A percentile compares a stretch with the other conserved stretches of the same genome.
Evolutionary conservation across 2,329 filamentous ascomycete species (phyloP).

Genomic region (Polytolypa hystricis): DNA sequence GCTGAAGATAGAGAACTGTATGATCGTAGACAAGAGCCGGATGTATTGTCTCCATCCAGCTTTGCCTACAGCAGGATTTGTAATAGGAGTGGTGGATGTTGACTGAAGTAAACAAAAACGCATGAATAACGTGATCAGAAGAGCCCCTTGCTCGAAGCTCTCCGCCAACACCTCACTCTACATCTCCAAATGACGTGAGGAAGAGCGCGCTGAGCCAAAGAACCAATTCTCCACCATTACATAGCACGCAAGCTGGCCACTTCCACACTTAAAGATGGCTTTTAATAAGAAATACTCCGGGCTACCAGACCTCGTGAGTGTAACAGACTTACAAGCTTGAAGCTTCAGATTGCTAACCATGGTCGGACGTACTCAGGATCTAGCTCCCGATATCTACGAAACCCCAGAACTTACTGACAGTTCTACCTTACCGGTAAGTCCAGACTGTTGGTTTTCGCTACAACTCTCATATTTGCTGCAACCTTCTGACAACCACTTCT

Average conservation of each 20-base stretch:
- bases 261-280: slow-evolving; percentile 44
- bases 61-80: no score
- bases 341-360: slow-evolving; percentile 4
- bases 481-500: slow-evolving; percentile 39
- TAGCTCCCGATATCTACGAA: slow-evolving; percentile 90
- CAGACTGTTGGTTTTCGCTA: neutral
- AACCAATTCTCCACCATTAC: no score
- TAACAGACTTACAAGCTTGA: slow-evolving; percentile 1
- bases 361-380: slow-evolving; percentile 50
- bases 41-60: no score
- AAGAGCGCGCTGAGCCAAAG: no score
- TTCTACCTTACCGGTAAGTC: slow-evolving; percentile 65
- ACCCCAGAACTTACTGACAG: slow-evolving; percentile 85
- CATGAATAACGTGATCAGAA: no score
- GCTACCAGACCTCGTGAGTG: slow-evolving; percentile 61
- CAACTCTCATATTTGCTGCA: neutral
- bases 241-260: slow-evolving; percentile 10
- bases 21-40: no score
- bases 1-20: no score
- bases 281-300: slow-evolving; percentile 73
- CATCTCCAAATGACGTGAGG: no score
- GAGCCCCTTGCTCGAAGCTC: no score
- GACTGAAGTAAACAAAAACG: no score
- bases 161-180: no score
- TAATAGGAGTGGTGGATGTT: no score